phyloP scores from a whole-genome alignment of 1,284 basidiomycete genomes.

The Fomitopsis palustris region DNA sequence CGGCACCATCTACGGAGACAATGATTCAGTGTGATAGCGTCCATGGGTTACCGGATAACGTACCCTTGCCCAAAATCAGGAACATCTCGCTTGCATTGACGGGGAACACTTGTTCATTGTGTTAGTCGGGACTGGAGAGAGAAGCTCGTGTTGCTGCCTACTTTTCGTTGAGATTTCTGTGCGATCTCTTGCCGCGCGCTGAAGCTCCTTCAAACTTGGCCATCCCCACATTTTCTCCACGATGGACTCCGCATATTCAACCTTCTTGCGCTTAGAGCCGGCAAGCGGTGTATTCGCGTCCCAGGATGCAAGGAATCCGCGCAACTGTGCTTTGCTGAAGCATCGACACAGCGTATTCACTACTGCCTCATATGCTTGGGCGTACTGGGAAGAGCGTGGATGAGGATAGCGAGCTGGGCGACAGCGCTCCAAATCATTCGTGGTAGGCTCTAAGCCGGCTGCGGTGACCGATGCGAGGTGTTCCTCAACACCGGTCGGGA shows the following conservation, averaged over 20 bases:
- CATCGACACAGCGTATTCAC: constrained; percentile 52
- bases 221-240: constrained; percentile 65
- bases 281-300: constrained; percentile 32
- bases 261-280: constrained; percentile 36
- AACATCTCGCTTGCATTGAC: constrained; percentile 61
- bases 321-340: constrained; percentile 61
- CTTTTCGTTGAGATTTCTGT: constrained; percentile 49
- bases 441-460: constrained; percentile 40
- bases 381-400: constrained; percentile 43
- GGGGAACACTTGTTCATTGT: constrained; percentile 42
- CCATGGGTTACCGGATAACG: constrained; percentile 8
- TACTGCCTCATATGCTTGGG: constrained; percentile 47
- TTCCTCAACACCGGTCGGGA: constrained; percentile 24
- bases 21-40: neutral
- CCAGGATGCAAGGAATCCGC: constrained; percentile 47
- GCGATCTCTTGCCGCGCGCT: constrained; percentile 45
- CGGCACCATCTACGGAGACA: constrained; percentile 50
- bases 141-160: constrained; percentile 29
- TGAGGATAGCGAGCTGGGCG: constrained; percentile 38
- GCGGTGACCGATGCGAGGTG: constrained; percentile 48
- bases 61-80: constrained; percentile 69
- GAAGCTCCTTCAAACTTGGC: constrained; percentile 54
- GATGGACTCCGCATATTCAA: constrained; percentile 50
- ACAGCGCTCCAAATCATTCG: constrained; percentile 54
- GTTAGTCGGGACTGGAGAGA: neutral